phyloP scores from a whole-genome alignment of 2,329 filamentous ascomycete genomes.

The Fusarium sp. region DNA sequence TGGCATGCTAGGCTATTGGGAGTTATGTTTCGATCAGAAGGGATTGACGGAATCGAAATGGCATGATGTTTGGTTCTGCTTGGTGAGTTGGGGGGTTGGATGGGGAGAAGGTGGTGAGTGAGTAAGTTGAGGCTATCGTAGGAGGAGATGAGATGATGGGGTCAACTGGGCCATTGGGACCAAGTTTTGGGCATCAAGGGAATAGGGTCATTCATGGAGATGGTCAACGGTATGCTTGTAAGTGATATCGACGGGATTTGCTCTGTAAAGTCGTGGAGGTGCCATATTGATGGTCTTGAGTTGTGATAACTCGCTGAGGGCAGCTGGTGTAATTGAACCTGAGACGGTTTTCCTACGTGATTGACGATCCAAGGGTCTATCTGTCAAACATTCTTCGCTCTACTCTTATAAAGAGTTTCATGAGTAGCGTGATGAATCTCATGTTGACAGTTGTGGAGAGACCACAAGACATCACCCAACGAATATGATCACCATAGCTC shows the following conservation, averaged over 20 bases:
- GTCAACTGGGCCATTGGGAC: background rate
- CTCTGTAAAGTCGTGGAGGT: background rate
- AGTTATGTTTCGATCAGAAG: background rate
- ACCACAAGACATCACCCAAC: background rate
- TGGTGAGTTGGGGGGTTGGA: background rate
- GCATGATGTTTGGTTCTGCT: background rate
- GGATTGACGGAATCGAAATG: background rate
- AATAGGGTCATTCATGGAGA: background rate
- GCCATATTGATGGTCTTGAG: background rate
- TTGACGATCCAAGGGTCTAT: background rate
- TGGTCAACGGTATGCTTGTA: too few species aligned
- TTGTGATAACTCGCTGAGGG: background rate
- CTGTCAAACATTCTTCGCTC: background rate
- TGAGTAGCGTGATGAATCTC: background rate
- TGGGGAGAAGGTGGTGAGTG: background rate
- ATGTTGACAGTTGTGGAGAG: background rate
- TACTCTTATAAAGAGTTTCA: background rate
- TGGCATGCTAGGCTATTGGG: background rate
- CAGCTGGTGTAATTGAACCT: too few species aligned
- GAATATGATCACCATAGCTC: background rate
- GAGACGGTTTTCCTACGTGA: background rate
- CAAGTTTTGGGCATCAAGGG: rapidly evolving
- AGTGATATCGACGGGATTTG: background rate
- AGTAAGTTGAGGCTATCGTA: background rate
- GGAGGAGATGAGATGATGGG: background rate